These are phyloP conservation scores for Urostyla sp. DNA, from an alignment of 73 alveolate species.

Conservation along the genomic window DNA sequence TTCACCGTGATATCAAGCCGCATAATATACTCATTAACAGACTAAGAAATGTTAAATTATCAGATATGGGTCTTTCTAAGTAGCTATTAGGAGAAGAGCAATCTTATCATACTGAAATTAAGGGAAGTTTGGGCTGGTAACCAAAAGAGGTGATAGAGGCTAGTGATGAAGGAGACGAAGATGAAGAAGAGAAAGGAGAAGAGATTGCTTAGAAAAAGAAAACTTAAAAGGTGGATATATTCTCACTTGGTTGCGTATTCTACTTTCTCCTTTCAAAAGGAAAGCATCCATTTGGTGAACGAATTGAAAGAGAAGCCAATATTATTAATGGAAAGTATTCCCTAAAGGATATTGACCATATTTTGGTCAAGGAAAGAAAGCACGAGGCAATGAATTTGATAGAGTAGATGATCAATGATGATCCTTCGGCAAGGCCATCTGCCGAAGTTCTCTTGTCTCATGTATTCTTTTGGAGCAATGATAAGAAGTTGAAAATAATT, in stretches of 20 bases:
- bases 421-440: slow-evolving; percentile 58
- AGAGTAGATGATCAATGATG: slow-evolving; percentile 28
- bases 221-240: slow-evolving; percentile 59
- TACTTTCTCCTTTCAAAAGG: slow-evolving; percentile 69
- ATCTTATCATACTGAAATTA: slow-evolving; percentile 66
- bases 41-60: slow-evolving; percentile 76
- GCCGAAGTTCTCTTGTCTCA: slow-evolving; percentile 41
- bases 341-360: slow-evolving; percentile 14
- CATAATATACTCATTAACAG: slow-evolving; percentile 82
- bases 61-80: slow-evolving; percentile 91
- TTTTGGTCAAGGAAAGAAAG: slow-evolving; percentile 28
- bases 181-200: slow-evolving; percentile 14
- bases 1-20: slow-evolving; percentile 94
- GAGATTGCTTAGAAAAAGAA: slow-evolving; percentile 17
- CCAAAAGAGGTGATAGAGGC: slow-evolving; percentile 61
- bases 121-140: slow-evolving; percentile 75
- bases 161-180: background rate
- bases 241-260: slow-evolving; percentile 72
- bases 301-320: slow-evolving; percentile 53
- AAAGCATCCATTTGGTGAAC: slow-evolving; percentile 66
- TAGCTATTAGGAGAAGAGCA: slow-evolving; percentile 43
- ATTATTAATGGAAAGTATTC: slow-evolving; percentile 27
- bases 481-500: slow-evolving; percentile 65
- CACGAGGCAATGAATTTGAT: slow-evolving; percentile 43
- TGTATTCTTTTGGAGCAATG: slow-evolving; percentile 71